These are phyloP conservation scores for Camelina sativa DNA, from an alignment of 345 rosid genomes.

Conservation along the genomic window DNA sequence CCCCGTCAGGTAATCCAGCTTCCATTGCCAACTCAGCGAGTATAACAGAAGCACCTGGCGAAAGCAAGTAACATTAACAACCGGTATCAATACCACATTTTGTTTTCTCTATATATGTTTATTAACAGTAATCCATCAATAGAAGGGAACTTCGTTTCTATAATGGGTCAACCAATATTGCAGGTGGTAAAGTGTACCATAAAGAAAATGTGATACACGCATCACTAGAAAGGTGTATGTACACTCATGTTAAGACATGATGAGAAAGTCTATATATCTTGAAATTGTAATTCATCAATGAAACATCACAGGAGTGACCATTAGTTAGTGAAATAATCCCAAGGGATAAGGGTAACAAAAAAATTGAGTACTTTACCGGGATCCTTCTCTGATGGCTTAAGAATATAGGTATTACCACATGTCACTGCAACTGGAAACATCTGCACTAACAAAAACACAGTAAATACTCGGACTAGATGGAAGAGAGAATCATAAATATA, in stretches of 20 bases:
- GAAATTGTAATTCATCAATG: conserved; percentile 1
- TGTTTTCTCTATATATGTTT: background rate
- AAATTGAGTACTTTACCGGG: conserved; percentile 58
- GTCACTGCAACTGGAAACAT: conserved; percentile 96
- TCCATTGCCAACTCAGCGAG: conserved; percentile 96
- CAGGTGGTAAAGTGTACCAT: conserved; percentile 5
- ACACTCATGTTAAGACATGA: background rate
- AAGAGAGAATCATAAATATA: background rate
- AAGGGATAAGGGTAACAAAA: background rate
- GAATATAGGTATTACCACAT: conserved; percentile 89
- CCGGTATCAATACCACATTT: background rate
- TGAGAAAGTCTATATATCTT: background rate
- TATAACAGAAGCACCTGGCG: conserved; percentile 84
- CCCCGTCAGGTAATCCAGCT: conserved; percentile 94
- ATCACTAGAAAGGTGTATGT: background rate
- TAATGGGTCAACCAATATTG: background rate
- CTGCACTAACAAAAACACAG: conserved; percentile 54
- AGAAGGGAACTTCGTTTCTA: background rate
- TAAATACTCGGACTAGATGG: background rate
- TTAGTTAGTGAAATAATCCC: background rate
- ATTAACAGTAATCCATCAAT: background rate
- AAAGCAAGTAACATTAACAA: conserved; percentile 26
- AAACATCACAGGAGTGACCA: background rate
- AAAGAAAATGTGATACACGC: background rate
- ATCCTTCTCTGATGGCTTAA: conserved; percentile 98